Percentiles rank a stretch among this genome's conserved stretches.
Conservation (phyloP, 2,329 filamentous ascomycete species). For the Diplodia sapinea region DNA sequence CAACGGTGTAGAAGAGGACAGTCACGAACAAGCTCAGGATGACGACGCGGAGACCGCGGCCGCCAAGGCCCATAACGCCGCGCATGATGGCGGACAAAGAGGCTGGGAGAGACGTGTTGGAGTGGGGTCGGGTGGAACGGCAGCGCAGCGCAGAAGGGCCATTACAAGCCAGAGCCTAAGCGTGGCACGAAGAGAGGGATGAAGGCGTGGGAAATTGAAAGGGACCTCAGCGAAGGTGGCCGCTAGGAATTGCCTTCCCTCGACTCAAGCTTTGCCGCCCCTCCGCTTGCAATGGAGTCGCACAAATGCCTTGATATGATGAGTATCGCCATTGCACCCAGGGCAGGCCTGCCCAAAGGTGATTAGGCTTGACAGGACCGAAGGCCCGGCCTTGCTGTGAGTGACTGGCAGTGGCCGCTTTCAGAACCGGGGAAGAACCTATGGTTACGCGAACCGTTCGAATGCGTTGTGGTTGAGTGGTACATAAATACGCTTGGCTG, state of each 20-base stretch:
- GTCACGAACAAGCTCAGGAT: not conserved
- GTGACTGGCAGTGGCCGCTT: not conserved
- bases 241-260: constrained; percentile 21
- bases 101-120: constrained; percentile 8
- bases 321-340: not conserved
- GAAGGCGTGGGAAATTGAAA: constrained; percentile 13
- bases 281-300: constrained; percentile 15
- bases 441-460: constrained; percentile 4
- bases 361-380: not conserved
- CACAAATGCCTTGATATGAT: not conserved
- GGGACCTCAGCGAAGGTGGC: not conserved
- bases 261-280: not conserved
- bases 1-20: not conserved
- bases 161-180: constrained; percentile 1
- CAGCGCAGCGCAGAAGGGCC: not conserved
- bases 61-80: constrained; percentile 4
- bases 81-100: constrained; percentile 7
- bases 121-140: constrained; percentile 1
- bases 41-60: not conserved
- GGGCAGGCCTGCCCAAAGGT: not conserved
- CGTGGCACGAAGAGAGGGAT: constrained; percentile 20
- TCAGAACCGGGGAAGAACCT: not conserved
- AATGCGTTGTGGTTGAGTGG: not conserved
- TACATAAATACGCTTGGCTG: constrained; percentile 6
- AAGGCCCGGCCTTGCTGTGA: not conserved